A percentile compares a stretch with the other conserved stretches of the same genome.
Evolutionary conservation across 2,329 filamentous ascomycete species (phyloP).

Genomic region (Uncinocarpus reesii): DNA sequence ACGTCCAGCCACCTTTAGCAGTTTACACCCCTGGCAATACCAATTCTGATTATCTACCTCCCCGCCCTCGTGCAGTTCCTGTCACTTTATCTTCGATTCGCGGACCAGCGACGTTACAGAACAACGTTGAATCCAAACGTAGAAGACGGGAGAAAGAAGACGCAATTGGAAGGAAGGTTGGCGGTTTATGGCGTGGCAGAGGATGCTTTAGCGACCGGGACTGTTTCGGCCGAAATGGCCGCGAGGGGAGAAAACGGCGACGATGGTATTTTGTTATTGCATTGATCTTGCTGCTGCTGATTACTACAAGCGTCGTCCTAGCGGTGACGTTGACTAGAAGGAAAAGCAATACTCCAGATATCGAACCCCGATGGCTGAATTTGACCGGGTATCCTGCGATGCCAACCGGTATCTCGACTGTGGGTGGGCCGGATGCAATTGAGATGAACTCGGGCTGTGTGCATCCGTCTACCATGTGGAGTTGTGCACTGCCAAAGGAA

Average conservation of each 20-base stretch:
- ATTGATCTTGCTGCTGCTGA: slow-evolving; percentile 44
- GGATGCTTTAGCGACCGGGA: slow-evolving; percentile 53
- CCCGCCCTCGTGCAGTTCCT: slow-evolving; percentile 8
- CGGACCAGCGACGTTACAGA: slow-evolving; percentile 9
- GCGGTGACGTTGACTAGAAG: slow-evolving; percentile 21
- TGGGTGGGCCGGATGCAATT: slow-evolving; percentile 61
- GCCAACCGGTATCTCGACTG: slow-evolving; percentile 69
- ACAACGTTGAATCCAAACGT: slow-evolving; percentile 44
- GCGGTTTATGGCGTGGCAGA: slow-evolving; percentile 56
- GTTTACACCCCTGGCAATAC: slow-evolving; percentile 25
- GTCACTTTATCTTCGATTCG: not conserved
- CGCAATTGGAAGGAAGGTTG: slow-evolving; percentile 45
- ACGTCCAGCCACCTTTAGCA: slow-evolving; percentile 36
- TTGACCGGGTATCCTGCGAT: slow-evolving; percentile 78
- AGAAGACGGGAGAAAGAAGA: slow-evolving; percentile 58
- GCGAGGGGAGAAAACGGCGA: slow-evolving; percentile 54
- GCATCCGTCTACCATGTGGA: slow-evolving; percentile 66
- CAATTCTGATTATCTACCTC: slow-evolving; percentile 27
- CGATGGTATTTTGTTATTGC: slow-evolving; percentile 49
- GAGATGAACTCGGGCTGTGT: slow-evolving; percentile 60
- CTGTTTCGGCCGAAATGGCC: slow-evolving; percentile 54
- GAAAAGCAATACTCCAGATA: slow-evolving; percentile 17
- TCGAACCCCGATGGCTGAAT: slow-evolving; percentile 64
- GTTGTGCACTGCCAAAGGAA: slow-evolving; percentile 72
- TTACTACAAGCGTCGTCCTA: slow-evolving; percentile 38